These are phyloP conservation scores for Chaetomium olivaceum DNA, from an alignment of 2,329 filamentous ascomycete genomes.

Conservation along the genomic window DNA sequence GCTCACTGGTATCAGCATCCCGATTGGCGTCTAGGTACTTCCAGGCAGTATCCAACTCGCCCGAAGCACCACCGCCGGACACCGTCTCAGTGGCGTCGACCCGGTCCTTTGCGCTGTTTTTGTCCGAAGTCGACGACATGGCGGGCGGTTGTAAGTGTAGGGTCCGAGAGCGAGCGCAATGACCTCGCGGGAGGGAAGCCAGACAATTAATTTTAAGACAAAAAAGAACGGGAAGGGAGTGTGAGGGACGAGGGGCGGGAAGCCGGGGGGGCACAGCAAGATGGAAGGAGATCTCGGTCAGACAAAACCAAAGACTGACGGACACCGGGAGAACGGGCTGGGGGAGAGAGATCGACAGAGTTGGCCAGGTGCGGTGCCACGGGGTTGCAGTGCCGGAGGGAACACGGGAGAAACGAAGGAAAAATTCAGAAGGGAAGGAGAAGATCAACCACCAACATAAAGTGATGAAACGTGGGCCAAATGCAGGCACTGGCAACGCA, in stretches of 20 bases:
- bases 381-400: slow-evolving; percentile 19
- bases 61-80: slow-evolving; percentile 11
- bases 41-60: slow-evolving; percentile 49
- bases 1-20: slow-evolving; percentile 35
- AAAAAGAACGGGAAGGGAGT: neutral
- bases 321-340: neutral
- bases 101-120: slow-evolving; percentile 22
- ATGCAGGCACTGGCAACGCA: neutral
- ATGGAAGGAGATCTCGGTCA: slow-evolving; percentile 3
- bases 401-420: slow-evolving; percentile 8
- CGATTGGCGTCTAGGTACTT: slow-evolving; percentile 47
- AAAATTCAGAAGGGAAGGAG: slow-evolving; percentile 10
- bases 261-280: neutral
- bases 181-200: slow-evolving; percentile 1
- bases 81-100: slow-evolving; percentile 21
- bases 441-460: slow-evolving; percentile 9
- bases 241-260: neutral
- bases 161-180: slow-evolving; percentile 9
- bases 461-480: slow-evolving; percentile 22
- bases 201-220: slow-evolving; percentile 4
- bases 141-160: neutral
- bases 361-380: slow-evolving; percentile 19
- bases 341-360: slow-evolving; percentile 15
- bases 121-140: slow-evolving; percentile 28
- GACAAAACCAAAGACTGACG: neutral